Percentiles rank a stretch among this genome's conserved stretches.
Conservation (phyloP, 345 rosid genomes). For the Zanthoxylum bungeanum region DNA sequence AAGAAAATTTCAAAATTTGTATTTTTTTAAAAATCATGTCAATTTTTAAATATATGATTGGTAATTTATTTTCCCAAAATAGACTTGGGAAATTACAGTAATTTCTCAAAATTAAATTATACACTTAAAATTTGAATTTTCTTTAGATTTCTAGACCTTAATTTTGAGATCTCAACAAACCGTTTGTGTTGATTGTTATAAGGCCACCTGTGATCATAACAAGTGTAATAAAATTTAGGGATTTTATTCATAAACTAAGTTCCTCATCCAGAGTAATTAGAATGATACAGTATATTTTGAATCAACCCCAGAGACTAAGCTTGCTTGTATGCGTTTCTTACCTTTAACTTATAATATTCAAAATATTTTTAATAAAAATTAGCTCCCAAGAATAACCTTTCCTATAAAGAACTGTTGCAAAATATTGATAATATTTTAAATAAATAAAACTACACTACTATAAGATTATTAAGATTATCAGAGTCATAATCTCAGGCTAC, state of each 20-base stretch:
- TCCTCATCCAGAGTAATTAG: background rate
- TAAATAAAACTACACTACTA: background rate
- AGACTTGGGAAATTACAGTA: no score
- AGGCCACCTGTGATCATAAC: no score
- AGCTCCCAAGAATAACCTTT: background rate
- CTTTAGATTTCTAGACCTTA: no score
- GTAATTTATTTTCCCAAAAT: no score
- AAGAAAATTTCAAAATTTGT: no score
- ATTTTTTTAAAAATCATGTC: no score
- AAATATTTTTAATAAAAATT: background rate
- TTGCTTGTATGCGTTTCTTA: slow-evolving; percentile 10
- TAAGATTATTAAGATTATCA: background rate
- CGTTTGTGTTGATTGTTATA: background rate
- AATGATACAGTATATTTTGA: no score
- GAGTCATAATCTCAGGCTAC: slow-evolving; percentile 5
- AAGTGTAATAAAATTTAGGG: background rate
- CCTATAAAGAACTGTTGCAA: background rate
- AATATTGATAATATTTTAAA: no score
- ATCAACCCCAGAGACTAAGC: background rate
- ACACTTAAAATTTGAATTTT: no score
- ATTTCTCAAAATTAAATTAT: no score
- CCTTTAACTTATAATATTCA: background rate
- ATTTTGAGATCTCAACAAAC: no score
- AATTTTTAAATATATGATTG: no score
- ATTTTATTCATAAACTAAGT: background rate